phyloP scores from a whole-genome alignment of 2,329 filamentous ascomycete species.

The Botrytis fragariae region DNA sequence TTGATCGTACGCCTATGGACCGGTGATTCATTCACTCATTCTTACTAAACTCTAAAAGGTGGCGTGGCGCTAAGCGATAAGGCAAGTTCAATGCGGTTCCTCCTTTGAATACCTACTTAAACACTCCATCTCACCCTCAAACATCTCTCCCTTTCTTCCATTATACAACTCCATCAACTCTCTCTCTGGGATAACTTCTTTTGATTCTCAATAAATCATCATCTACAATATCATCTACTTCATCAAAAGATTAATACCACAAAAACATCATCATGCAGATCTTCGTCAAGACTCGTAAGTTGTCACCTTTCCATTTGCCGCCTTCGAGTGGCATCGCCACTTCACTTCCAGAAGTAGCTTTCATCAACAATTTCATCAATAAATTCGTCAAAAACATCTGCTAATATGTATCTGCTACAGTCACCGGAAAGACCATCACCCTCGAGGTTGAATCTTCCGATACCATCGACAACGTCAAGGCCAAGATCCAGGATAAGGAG shows the following conservation, averaged over 20 bases:
- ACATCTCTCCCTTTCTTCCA: constrained; percentile 11
- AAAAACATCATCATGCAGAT: constrained; percentile 71
- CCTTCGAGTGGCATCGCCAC: constrained; percentile 43
- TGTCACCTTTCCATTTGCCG: constrained; percentile 27
- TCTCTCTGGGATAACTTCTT: constrained; percentile 1
- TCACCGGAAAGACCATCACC: constrained; percentile 96
- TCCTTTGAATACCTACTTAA: constrained; percentile 22
- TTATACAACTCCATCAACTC: constrained; percentile 16
- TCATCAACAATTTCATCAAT: constrained; percentile 44
- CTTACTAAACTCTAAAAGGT: neutral
- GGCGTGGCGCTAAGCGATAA: constrained; percentile 21
- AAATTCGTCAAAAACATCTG: constrained; percentile 53
- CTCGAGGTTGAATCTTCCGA: constrained; percentile 99
- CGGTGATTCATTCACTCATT: constrained; percentile 8
- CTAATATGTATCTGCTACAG: constrained; percentile 61
- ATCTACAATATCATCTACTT: constrained; percentile 20
- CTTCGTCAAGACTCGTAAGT: constrained; percentile 94
- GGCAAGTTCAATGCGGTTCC: constrained; percentile 4
- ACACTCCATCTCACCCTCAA: constrained; percentile 30
- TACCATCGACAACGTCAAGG: constrained; percentile 99
- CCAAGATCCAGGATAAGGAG: constrained; percentile 97
- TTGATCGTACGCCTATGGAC: neutral
- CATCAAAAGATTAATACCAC: constrained; percentile 19
- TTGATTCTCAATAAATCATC: constrained; percentile 17
- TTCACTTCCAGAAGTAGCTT: constrained; percentile 44